A percentile compares a stretch with the other conserved stretches of the same genome.
Evolutionary conservation across 495 filamentous ascomycete species (phyloP).

Genomic region (Xylaria telfairii): DNA sequence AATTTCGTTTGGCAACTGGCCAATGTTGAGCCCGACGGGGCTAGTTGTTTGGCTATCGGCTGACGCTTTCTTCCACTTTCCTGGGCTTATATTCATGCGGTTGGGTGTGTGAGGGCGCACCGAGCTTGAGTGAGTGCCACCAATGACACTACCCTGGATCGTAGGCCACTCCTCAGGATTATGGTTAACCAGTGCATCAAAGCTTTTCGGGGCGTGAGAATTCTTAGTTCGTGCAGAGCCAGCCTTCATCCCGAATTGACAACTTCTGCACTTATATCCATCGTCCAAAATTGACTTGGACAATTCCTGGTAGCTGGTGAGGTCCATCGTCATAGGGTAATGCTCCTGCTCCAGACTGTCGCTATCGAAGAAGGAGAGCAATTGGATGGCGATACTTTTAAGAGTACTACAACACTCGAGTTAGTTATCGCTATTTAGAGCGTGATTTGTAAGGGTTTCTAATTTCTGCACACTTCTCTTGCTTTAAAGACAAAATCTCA

Average conservation of each 20-base stretch:
- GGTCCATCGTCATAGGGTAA: not conserved
- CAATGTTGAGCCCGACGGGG: constrained; percentile 22
- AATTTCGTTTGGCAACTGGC: constrained; percentile 48
- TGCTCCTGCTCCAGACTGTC: constrained; percentile 52
- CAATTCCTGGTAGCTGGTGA: not conserved
- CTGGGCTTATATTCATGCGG: not conserved
- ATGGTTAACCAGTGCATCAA: constrained; percentile 27
- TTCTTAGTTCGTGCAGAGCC: not conserved
- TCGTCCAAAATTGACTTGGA: not conserved
- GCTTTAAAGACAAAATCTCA: no score
- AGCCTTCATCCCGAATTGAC: constrained; percentile 23
- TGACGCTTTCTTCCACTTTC: constrained; percentile 13
- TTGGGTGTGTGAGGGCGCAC: not conserved
- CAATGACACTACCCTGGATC: not conserved
- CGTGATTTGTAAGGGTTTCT: no score
- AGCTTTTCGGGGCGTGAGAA: not conserved
- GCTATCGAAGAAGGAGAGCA: constrained; percentile 67
- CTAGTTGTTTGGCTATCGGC: not conserved
- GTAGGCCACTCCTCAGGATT: constrained; percentile 20
- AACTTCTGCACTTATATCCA: constrained; percentile 22
- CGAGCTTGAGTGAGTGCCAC: not conserved
- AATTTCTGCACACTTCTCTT: no score
- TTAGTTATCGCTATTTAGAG: no score
- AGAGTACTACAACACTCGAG: constrained; percentile 43
- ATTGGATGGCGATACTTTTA: constrained; percentile 57